A percentile compares a stretch with the other conserved stretches of the same genome.
These are phyloP conservation scores for Phanerodontia chrysosporium DNA, from an alignment of 768 basidiomycete genomes.

Conservation along the genomic window DNA sequence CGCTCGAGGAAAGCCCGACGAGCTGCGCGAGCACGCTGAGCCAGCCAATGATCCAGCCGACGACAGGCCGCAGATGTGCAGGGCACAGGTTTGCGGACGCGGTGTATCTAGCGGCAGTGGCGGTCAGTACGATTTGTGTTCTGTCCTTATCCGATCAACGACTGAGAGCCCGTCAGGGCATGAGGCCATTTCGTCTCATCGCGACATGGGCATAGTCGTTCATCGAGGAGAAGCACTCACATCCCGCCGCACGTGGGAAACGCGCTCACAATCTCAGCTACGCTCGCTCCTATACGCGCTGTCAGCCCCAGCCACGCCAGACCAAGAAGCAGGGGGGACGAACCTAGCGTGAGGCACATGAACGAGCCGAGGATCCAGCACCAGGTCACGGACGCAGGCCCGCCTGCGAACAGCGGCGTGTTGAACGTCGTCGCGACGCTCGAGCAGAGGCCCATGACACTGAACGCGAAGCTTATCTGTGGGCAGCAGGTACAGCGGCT, in stretches of 20 bases:
- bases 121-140: background rate
- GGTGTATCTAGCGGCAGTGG: conserved; percentile 47
- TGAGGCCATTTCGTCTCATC: no score
- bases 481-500: background rate
- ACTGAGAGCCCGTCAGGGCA: no score
- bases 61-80: conserved; percentile 56
- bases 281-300: conserved; percentile 45
- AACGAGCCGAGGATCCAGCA: conserved; percentile 68
- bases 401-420: conserved; percentile 63
- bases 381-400: conserved; percentile 69
- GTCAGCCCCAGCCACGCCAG: background rate
- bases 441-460: conserved; percentile 77
- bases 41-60: conserved; percentile 83
- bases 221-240: conserved; percentile 30
- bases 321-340: conserved; percentile 2
- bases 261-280: conserved; percentile 74
- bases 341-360: conserved; percentile 68
- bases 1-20: conserved; percentile 80
- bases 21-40: conserved; percentile 73
- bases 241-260: conserved; percentile 71
- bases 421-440: conserved; percentile 77
- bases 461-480: conserved; percentile 72
- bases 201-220: background rate
- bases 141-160: no score
- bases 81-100: conserved; percentile 72